Evolutionary conservation across 2,329 filamentous ascomycete genomes (phyloP), one percentile per base, ranked within the genome.

Genomic region (Paraphoma sp.): DNA sequence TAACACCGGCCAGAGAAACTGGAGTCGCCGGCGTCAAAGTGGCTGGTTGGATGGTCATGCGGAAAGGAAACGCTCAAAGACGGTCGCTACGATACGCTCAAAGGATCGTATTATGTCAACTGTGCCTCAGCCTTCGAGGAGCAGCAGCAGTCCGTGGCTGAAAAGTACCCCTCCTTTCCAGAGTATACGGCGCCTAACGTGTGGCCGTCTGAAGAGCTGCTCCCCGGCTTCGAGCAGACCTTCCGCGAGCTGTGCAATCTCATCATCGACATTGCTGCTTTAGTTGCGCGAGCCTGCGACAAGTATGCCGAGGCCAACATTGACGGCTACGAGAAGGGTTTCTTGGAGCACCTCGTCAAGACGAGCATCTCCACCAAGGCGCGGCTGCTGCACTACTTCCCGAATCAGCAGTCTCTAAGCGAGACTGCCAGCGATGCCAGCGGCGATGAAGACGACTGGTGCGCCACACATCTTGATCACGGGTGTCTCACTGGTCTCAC

Each of bases 401-500:
- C 94, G 9, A 68, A 71, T 10, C 72, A 74, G 23, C 55, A 67
- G 40, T 51, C 70, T 7, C 55, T 57, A 50, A 56, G 63, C 52
- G 51, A 65, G 46, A 52, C 58, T 10, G 54, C 57, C 23, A 55
- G 55, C 30, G 44, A 55, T 3, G 45, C 55, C 2, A 59, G 56
- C 11, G 71, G 79, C 77, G 78, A 79, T n/a, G 89, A 92, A 58
- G 93, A 97, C 76, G 91, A 96, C 78, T 99, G 95, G 95, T 99
- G 94, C 76, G 91, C 93, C 8, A 92, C 90, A 1, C 91, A 95
- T 74, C 82, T 95, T 54, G 94, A 98, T 76, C 93, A 97, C 69
- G 93, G 95, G 43, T 98, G 94, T 73, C 83, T 99, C 31, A 99
- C 95, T 0, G 94, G 93, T 12, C 83, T 99, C 33, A 99, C 95